Evolutionary conservation across 495 filamentous ascomycete genomes (phyloP), one percentile per base, ranked within the genome.

Genomic region (Aspergillus heteromorphus): DNA sequence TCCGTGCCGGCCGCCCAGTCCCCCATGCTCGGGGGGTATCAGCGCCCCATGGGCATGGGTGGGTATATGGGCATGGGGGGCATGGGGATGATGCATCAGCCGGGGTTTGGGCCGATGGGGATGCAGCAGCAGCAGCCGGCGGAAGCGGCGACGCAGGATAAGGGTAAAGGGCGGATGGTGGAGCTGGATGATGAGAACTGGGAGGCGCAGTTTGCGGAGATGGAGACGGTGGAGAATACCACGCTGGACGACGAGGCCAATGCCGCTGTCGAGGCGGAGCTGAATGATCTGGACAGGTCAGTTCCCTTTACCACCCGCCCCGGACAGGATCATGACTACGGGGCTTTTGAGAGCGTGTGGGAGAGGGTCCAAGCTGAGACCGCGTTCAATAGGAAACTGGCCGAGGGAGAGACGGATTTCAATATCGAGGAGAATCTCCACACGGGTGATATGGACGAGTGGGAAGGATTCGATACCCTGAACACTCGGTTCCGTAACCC

Each of bases 131-230:
- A 79, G 49, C 77, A 79, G 42, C 72, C 79, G 75, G 62, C 70
- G 68, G 69, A 74, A 42, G 58, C 72, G 61, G 58, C 68, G 59
- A 59, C 73, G 58, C 62, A 83, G 57, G 87, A 75, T 23, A 97
- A 97, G 71, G 92, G 91, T 30, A 97, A 96, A 69, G 87, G 81
- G 4, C 84, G 91, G 60, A 86, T 98, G 73, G 83, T 96, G 4
- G 95, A 97, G 74, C 80, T 97, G 21, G 89, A 96, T 63, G 91
- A 97, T 55, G 79, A 85, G 60, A 86, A 93, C 54, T 99, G 95
- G 93, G 93, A 97, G 72, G 86, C 87, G 55, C 91, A 97, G 65
- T 99, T 99, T 65, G 85, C 86, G 41, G 82, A 92, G 73, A 84
- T 97, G 67, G 91, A 93, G 72, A 74, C 87, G 40, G 80, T 85